phyloP scores from a whole-genome alignment of 805 yeast genomes.

The Metschnikowia lochheadii region DNA sequence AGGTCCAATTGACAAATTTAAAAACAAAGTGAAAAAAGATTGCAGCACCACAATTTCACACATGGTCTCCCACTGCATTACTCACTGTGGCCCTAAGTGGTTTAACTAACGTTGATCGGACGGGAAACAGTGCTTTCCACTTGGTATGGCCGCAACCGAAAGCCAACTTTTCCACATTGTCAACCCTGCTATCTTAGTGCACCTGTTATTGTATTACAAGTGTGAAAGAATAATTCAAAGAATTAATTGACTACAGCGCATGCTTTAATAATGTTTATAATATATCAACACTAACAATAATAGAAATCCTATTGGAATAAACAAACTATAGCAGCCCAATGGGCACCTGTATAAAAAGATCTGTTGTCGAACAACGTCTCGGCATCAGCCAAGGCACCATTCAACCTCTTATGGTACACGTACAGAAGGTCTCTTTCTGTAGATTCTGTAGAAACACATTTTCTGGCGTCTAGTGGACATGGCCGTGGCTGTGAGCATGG shows the following conservation, averaged over 20 bases:
- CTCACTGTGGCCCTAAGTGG: no score
- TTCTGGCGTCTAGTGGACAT: conserved; percentile 14
- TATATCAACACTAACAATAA: conserved; percentile 5
- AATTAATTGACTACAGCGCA: neutral
- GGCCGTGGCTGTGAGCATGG: conserved; percentile 30
- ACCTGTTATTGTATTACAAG: no score
- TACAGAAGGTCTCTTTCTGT: conserved; percentile 3
- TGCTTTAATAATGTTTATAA: neutral
- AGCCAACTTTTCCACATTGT: no score
- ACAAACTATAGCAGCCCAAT: conserved; percentile 4
- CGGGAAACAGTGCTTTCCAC: no score
- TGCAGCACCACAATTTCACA: no score
- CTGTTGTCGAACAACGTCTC: neutral
- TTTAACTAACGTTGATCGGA: no score
- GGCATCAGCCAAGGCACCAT: neutral
- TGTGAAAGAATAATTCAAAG: no score
- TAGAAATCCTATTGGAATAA: conserved; percentile 4
- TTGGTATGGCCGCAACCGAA: no score
- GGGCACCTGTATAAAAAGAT: conserved; percentile 1
- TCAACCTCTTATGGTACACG: conserved; percentile 11
- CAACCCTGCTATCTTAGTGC: no score
- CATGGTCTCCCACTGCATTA: no score
- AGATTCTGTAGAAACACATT: conserved; percentile 1
- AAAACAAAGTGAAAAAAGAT: no score
- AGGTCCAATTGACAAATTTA: no score